Evolutionary conservation across 2,329 filamentous ascomycete genomes (phyloP), one percentile per base, ranked within the genome.

Genomic region (Penicillium freii): DNA sequence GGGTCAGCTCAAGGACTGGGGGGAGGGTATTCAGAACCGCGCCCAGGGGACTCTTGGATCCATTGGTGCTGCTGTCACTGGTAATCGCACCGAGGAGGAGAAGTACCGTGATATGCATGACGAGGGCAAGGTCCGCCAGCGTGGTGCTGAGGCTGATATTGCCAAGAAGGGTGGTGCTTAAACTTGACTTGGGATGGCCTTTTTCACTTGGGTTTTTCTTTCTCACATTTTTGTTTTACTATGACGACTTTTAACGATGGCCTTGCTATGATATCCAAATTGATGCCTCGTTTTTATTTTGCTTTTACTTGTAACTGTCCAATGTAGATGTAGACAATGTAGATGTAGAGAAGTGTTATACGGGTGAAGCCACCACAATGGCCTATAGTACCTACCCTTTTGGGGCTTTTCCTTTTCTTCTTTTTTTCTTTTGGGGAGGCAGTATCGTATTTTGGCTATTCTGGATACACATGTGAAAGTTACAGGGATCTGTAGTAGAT

Each of bases 101-200:
- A 84, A 85, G 71, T 89, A 86, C 70, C 80, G 89, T 73, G 73
- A 81, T 65, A 79, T 88, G 75, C 91, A 94, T 70, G 91, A 94
- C 67, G 77, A 84, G 63, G 92, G 92, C 63, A 96, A 94, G 86
- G 90, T 89, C 21, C 82, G 85, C 70, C 89, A 96, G 82, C 84
- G 91, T 21, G 89, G 91, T 49, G 92, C 88, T 1, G 92, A 96
- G 82, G 78, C 82, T 38, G 91, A 96, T 70, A 82, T 96, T 56
- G 78, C 88, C 75, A 92, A 91, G 84, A 80, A 63, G 60, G 59
- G 59, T 29, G 61, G 56, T 25, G 29, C 23, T 29, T 65, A 64
- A 57, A 25, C 21, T 23, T 21, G 25, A 5, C 23, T 43, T 51
- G 23, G 42, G 38, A 43, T 53, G 38, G n/a, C 6, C n/a, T 56